These are phyloP conservation scores for Neltuma alba DNA, from an alignment of 306 rosid genomes.

Conservation along the genomic window DNA sequence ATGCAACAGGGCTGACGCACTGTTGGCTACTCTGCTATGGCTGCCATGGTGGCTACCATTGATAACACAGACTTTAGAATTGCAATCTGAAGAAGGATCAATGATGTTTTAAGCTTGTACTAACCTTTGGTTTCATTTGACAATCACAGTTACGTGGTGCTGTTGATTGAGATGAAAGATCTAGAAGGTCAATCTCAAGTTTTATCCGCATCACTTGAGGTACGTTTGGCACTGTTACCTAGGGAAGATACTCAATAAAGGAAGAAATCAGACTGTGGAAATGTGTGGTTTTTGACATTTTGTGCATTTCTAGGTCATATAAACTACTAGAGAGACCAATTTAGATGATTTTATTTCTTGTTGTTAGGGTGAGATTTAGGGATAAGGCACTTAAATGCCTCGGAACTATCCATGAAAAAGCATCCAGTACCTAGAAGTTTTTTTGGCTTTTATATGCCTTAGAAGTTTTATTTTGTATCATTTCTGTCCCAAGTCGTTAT, in stretches of 20 bases:
- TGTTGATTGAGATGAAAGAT: slow-evolving; percentile 79
- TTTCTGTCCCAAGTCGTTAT: too few species aligned
- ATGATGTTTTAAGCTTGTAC: slow-evolving; percentile 25
- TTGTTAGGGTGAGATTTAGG: neutral
- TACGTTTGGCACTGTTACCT: slow-evolving; percentile 37
- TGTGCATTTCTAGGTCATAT: slow-evolving; percentile 3
- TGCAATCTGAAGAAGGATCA: slow-evolving; percentile 27
- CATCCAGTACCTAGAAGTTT: too few species aligned
- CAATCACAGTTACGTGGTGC: slow-evolving; percentile 73
- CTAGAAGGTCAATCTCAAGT: slow-evolving; percentile 94
- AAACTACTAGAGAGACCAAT: neutral
- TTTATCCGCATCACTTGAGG: slow-evolving; percentile 93
- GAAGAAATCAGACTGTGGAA: neutral
- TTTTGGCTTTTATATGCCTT: too few species aligned
- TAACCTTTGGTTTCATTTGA: slow-evolving; percentile 40
- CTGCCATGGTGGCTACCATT: slow-evolving; percentile 3
- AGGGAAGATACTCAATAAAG: neutral
- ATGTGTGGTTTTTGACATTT: slow-evolving; percentile 12
- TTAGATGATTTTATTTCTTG: slow-evolving; percentile 14
- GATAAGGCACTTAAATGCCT: too few species aligned
- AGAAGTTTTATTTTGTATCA: too few species aligned
- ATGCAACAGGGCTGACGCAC: neutral
- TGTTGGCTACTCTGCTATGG: neutral
- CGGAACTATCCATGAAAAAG: too few species aligned
- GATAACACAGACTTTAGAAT: slow-evolving; percentile 13